Evolutionary conservation across 1,139 yeast species (phyloP).

Genomic region (Scheffersomyces titani): DNA sequence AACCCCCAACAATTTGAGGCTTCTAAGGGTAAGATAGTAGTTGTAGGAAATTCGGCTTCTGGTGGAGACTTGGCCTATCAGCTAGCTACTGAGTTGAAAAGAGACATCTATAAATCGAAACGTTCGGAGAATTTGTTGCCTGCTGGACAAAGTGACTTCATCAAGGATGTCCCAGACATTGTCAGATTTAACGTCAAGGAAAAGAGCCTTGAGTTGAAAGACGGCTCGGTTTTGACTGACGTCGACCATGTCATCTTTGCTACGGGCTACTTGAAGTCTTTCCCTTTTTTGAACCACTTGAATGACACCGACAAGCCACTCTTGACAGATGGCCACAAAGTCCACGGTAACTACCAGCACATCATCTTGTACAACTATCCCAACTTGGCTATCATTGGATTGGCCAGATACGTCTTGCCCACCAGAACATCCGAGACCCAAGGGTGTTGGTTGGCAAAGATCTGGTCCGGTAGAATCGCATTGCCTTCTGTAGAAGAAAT

Average conservation of each 20-base stretch:
- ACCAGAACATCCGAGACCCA: constrained; percentile 62
- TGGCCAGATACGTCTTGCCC: constrained; percentile 56
- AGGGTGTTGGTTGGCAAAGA: constrained; percentile 55
- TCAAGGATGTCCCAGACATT: constrained; percentile 43
- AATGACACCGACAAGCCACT: constrained; percentile 25
- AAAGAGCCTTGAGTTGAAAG: constrained; percentile 26
- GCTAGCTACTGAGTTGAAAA: constrained; percentile 36
- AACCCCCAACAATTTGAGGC: constrained; percentile 44
- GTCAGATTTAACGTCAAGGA: constrained; percentile 17
- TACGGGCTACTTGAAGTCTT: constrained; percentile 52
- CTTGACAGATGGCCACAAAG: constrained; percentile 44
- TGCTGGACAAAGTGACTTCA: constrained; percentile 38
- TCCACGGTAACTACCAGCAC: constrained; percentile 56
- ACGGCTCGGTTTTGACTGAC: constrained; percentile 21
- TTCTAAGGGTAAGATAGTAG: constrained; percentile 43
- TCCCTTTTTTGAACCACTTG: constrained; percentile 12
- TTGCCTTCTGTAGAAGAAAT: constrained; percentile 47
- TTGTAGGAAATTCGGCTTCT: constrained; percentile 65
- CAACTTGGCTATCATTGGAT: constrained; percentile 53
- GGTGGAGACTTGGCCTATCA: constrained; percentile 63
- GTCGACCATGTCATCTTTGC: constrained; percentile 60
- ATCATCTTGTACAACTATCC: constrained; percentile 55
- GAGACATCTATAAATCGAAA: constrained; percentile 47
- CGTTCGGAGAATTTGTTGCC: constrained; percentile 39
- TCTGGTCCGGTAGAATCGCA: constrained; percentile 48